These are phyloP conservation scores for Schizophyllum commune DNA, from an alignment of 1,284 basidiomycete species.

Conservation along the genomic window DNA sequence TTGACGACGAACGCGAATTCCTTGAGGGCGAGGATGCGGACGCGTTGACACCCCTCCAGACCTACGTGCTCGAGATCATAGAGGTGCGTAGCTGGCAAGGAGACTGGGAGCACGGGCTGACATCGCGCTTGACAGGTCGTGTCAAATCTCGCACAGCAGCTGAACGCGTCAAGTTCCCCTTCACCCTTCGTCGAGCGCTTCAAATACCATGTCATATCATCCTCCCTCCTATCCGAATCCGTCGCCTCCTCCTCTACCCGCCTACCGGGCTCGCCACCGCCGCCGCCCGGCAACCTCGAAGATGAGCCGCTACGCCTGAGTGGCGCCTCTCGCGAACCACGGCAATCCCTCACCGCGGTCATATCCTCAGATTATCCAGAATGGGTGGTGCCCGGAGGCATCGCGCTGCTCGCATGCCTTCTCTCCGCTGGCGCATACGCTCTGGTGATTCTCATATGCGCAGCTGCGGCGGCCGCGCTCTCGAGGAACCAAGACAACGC, in stretches of 20 bases:
- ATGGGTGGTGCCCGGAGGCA: background rate
- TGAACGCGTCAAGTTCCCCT: constrained; percentile 22
- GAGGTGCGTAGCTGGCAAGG: constrained; percentile 23
- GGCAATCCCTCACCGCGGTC: constrained; percentile 2
- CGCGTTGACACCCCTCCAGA: background rate
- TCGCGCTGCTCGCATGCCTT: background rate
- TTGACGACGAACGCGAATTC: constrained; percentile 19
- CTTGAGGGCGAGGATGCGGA: constrained; percentile 23
- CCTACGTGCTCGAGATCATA: constrained; percentile 21
- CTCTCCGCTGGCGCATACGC: background rate
- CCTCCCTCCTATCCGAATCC: constrained; percentile 55
- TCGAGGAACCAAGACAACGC: background rate
- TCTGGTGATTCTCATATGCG: background rate
- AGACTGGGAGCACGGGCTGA: constrained; percentile 8
- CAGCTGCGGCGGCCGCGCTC: background rate
- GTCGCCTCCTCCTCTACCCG: constrained; percentile 25
- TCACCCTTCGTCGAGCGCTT: constrained; percentile 66
- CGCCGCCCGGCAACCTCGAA: constrained; percentile 42
- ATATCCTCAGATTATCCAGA: background rate
- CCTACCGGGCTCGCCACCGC: constrained; percentile 22
- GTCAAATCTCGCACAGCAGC: constrained; percentile 19
- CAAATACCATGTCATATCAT: constrained; percentile 81
- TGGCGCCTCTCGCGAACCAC: background rate
- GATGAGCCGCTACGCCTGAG: background rate
- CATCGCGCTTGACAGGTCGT: constrained; percentile 19